A percentile compares a stretch with the other conserved stretches of the same genome.
phyloP scores from a whole-genome alignment of 306 rosid genomes.

The Cucurbita pepo region DNA sequence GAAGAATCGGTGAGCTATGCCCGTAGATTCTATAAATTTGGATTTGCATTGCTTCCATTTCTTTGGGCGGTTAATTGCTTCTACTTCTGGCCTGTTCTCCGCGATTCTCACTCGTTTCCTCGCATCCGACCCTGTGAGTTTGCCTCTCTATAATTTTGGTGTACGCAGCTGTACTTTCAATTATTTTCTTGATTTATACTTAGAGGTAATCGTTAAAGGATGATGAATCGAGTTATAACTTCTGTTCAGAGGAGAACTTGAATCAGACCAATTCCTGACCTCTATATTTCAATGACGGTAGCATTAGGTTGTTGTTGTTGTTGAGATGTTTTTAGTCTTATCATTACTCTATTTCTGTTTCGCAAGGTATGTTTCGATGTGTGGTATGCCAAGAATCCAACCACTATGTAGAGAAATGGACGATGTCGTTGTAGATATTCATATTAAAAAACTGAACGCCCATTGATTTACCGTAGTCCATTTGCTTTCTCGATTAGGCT shows the following conservation, averaged over 20 bases:
- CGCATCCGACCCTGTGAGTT: slow-evolving; percentile 52
- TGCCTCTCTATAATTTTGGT: background rate
- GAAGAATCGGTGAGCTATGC: slow-evolving; percentile 67
- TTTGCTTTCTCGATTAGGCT: background rate
- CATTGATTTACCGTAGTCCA: background rate
- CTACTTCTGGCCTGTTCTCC: slow-evolving; percentile 95
- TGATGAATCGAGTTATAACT: background rate
- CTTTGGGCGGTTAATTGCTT: slow-evolving; percentile 97
- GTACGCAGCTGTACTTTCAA: background rate
- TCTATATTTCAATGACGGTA: background rate
- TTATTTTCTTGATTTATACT: background rate
- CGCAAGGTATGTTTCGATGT: background rate
- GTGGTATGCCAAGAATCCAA: background rate
- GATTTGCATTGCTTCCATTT: slow-evolving; percentile 64
- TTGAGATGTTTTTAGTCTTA: background rate
- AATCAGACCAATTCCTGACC: background rate
- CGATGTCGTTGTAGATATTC: background rate
- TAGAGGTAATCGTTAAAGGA: background rate
- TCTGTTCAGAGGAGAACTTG: background rate
- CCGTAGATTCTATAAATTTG: slow-evolving; percentile 62
- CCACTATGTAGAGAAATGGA: background rate
- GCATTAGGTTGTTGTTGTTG: background rate
- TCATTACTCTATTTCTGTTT: background rate
- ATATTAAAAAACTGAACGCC: background rate
- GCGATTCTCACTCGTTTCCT: slow-evolving; percentile 66